Base-by-base conservation (phyloP, 805 yeast genomes). In the Teunomyces pallodes region DNA sequence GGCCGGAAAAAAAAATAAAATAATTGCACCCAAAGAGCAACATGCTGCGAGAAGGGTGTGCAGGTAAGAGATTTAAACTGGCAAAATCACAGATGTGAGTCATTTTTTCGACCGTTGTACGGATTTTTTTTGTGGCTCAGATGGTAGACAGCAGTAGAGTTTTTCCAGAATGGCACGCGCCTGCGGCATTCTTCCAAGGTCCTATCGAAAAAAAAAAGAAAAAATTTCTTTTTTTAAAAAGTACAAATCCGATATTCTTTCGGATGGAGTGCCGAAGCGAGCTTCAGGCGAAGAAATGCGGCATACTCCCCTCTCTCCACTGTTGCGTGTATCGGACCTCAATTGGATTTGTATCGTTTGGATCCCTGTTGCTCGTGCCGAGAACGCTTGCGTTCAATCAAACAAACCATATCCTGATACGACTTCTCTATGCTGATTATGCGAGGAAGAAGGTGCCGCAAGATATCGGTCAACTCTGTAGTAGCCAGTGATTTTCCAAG, bases 21-120 rank as follows among this genome's bases (percentile, higher is more conserved):
- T 36, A 38, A 38, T 38, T 38, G 41, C 41, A 38, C 41, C 41
- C 41, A 38, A 24, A 38, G 4, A 38, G 41, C 27, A 38, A 38
- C 41, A 38, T 26, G 28, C 28, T 38, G 41, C 30, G 41, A 38
- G 41, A 10, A 26, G 9, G 41, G 24, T 24, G 41, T 38, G 41
- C 41, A 38, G 30, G 27, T 38, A 38, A 38, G 41, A 14, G 13
- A 20, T 5, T n/a, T 24, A 26, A 38, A 20, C n/a, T 38, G 41
- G 41, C 41, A 24, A 38, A 38, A 13, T 38, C 29, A 24, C n/a
- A 7, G 13, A 3, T 10, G 27, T 38, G 41, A 38, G 12, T 38
- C 41, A 38, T 38, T 24, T 38, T 38, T 24, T 38, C 39, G 9
- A 36, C 26, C 13, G 28, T 20, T 36, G 26, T 20, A 38, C 41